Evolutionary conservation across 345 rosid species (phyloP).

Genomic region (Acer yangbiense): DNA sequence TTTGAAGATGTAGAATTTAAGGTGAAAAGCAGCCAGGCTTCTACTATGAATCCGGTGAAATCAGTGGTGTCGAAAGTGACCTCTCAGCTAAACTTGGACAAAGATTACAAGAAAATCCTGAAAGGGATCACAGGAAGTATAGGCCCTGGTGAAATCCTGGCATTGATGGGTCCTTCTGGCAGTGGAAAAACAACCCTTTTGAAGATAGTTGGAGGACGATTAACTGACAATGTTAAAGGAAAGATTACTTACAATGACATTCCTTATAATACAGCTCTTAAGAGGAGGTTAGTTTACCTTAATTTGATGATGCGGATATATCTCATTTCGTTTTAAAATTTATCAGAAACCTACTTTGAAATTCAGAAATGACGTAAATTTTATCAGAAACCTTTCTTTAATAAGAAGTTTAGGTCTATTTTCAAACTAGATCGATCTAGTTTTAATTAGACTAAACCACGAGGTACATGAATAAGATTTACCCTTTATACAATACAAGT

Average conservation of each 20-base stretch:
- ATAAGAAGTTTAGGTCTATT: background rate
- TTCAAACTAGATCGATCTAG: background rate
- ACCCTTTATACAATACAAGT: background rate
- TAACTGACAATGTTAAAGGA: conserved; percentile 68
- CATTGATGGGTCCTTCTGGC: conserved; percentile 98
- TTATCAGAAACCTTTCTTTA: background rate
- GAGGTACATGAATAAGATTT: background rate
- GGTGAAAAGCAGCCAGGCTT: conserved; percentile 51
- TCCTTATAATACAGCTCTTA: conserved; percentile 68
- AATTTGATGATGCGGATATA: background rate
- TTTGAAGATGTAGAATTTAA: conserved; percentile 87
- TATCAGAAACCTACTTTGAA: background rate
- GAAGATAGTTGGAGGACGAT: conserved; percentile 89
- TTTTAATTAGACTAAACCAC: background rate
- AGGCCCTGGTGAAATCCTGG: conserved; percentile 91
- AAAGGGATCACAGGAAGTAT: conserved; percentile 90
- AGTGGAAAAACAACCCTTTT: conserved; percentile 94
- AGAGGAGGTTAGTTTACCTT: conserved; percentile 56
- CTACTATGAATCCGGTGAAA: conserved; percentile 56
- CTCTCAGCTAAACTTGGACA: conserved; percentile 51
- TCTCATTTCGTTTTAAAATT: background rate
- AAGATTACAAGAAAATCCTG: conserved; percentile 72
- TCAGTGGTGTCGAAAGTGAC: conserved; percentile 70
- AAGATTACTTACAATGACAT: conserved; percentile 78
- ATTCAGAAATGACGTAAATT: no score